Base-by-base conservation (phyloP, 331 rosid genomes). In the Spiraea crenata region DNA sequence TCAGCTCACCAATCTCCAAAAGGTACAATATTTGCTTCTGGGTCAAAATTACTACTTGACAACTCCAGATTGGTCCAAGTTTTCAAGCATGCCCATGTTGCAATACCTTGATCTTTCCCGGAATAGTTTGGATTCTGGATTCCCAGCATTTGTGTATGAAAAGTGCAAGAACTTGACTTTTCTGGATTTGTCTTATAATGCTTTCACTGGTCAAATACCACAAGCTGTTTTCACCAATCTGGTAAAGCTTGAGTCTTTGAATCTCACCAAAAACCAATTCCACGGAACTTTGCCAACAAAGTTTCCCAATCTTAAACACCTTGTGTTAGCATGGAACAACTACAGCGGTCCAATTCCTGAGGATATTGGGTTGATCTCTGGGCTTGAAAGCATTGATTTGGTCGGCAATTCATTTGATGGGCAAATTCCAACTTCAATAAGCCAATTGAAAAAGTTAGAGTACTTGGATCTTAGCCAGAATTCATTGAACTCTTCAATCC, bases 251-350 rank as follows among this genome's bases (percentile, higher is more conserved):
- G 85, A 88, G 75, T 76, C 68, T 72, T 82, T 90, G 44, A 74
- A 90, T 74, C 89, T 90, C 57, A 77, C 92, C 5, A 9, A 59
- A 16, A 67, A 81, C 77, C 37, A 39, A 13, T 77, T 90, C 39
- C 40, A 72, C 42, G 91, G 89, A 41, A 74, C 76, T 15, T 20
- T 90, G 54, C 79, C 89, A 60, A 44, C 85, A 25, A 84, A 82
- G 56, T 69, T 87, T 70, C 86, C 82, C 41, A 79, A 81, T 57
- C 87, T 90, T 73, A 82, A 79, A 74, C 80, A 80, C 31, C 87
- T 90, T 56, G 78, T n/a, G 37, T 3, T 90, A 3, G 80, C 75
- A 12, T 5, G 44, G 45, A 25, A 25, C 31, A 0, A 25, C 2
- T 25, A 0, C 2, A 25, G 31, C 2, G 31, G 31, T 25, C 31